These are phyloP conservation scores for Novymonas esmeraldas DNA, from an alignment of 208 protist genomes.

Conservation along the genomic window DNA sequence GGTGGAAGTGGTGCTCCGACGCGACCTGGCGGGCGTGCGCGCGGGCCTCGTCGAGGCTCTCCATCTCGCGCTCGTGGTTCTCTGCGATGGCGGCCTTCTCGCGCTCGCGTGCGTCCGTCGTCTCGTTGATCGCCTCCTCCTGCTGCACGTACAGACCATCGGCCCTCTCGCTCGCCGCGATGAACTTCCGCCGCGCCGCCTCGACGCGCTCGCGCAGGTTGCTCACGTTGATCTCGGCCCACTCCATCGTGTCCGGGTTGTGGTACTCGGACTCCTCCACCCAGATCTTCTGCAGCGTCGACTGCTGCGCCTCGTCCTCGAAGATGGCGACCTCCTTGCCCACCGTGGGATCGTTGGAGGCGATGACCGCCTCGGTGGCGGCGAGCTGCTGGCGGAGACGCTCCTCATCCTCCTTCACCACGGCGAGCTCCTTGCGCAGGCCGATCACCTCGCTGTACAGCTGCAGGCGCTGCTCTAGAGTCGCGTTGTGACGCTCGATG, in stretches of 20 bases:
- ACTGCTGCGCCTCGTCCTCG: slow-evolving; percentile 74
- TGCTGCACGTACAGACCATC: slow-evolving; percentile 50
- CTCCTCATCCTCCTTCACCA: slow-evolving; percentile 67
- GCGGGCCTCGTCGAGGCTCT: slow-evolving; percentile 54
- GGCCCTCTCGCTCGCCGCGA: slow-evolving; percentile 32
- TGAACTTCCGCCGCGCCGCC: slow-evolving; percentile 37
- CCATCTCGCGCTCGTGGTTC: slow-evolving; percentile 71
- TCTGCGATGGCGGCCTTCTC: slow-evolving; percentile 55
- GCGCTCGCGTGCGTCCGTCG: slow-evolving; percentile 71
- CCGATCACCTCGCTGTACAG: slow-evolving; percentile 69
- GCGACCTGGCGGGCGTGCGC: slow-evolving; percentile 58
- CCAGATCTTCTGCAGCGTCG: slow-evolving; percentile 58
- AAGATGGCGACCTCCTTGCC: slow-evolving; percentile 48
- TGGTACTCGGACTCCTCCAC: slow-evolving; percentile 41
- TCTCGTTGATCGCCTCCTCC: slow-evolving; percentile 71
- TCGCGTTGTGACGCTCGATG: slow-evolving; percentile 8
- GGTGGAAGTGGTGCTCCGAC: slow-evolving; percentile 71
- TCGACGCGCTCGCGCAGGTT: slow-evolving; percentile 51
- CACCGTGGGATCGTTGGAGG: slow-evolving; percentile 47
- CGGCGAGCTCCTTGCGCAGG: slow-evolving; percentile 64
- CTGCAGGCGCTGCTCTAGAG: slow-evolving; percentile 63
- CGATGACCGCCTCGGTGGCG: slow-evolving; percentile 25
- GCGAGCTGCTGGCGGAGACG: slow-evolving; percentile 53
- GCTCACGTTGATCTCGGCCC: slow-evolving; percentile 45
- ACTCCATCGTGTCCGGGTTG: slow-evolving; percentile 60